phyloP scores from a whole-genome alignment of 1,284 basidiomycete species.

The Leccinum proliferum region DNA sequence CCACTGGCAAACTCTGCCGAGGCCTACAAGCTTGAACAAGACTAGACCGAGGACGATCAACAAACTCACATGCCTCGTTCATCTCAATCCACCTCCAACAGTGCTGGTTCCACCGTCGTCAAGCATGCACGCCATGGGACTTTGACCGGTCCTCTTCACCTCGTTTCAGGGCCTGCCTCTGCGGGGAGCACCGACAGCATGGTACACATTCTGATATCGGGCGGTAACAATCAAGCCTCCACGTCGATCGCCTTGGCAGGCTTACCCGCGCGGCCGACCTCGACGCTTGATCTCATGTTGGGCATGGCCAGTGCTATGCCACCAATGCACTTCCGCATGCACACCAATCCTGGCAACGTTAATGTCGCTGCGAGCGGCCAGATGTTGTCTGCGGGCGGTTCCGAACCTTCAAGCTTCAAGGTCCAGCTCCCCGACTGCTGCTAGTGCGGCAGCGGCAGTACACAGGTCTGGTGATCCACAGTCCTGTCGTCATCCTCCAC shows the following conservation, averaged over 20 bases:
- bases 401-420: conserved; percentile 16
- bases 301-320: conserved; percentile 29
- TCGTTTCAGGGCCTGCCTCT: conserved; percentile 17
- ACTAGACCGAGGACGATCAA: conserved; percentile 22
- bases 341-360: conserved; percentile 11
- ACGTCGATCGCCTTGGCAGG: conserved; percentile 25
- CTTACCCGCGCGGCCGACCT: conserved; percentile 29
- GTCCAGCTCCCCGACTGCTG: conserved; percentile 5
- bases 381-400: conserved; percentile 23
- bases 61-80: conserved; percentile 9
- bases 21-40: conserved; percentile 21
- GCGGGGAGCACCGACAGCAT: conserved; percentile 14
- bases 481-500: conserved; percentile 15
- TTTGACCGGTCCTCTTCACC: conserved; percentile 19
- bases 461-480: conserved; percentile 20
- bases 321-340: conserved; percentile 9
- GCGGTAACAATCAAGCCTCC: conserved; percentile 10
- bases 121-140: conserved; percentile 29
- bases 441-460: neutral
- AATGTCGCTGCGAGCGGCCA: conserved; percentile 17
- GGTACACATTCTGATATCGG: conserved; percentile 16
- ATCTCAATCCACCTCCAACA: conserved; percentile 12
- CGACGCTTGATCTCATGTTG: conserved; percentile 28
- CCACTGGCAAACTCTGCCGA: conserved; percentile 5
- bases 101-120: conserved; percentile 2